Percentiles rank a stretch among this genome's conserved stretches.
Evolutionary conservation across 768 basidiomycete species (phyloP).

Genomic region (Suillus placidus): DNA sequence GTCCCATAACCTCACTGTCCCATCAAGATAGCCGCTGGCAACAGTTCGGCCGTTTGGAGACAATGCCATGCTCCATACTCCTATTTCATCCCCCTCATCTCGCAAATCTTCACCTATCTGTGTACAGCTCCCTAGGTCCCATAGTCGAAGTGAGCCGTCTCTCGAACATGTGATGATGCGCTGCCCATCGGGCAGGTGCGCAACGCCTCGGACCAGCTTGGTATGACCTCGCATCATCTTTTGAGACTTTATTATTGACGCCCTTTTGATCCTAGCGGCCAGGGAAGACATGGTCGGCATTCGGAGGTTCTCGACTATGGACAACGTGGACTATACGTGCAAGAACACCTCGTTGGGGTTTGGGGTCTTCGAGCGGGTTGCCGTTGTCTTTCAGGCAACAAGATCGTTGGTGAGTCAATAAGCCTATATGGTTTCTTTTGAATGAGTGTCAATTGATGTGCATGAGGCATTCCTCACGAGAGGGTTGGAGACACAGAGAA

Average conservation of each 20-base stretch:
- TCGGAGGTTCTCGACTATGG: background rate
- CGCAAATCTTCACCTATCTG: conserved; percentile 8
- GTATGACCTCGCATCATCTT: background rate
- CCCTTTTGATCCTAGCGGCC: background rate
- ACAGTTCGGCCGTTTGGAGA: background rate
- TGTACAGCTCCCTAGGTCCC: conserved; percentile 30
- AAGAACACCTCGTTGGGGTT: background rate
- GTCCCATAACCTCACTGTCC: conserved; percentile 6
- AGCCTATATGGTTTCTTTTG: background rate
- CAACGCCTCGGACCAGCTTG: background rate
- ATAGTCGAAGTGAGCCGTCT: conserved; percentile 17
- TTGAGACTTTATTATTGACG: background rate
- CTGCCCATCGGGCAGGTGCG: background rate
- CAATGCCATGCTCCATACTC: background rate
- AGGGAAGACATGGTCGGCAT: background rate
- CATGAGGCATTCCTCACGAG: background rate
- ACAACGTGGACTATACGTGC: background rate
- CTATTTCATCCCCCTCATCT: conserved; percentile 10
- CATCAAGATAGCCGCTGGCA: background rate
- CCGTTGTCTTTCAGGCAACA: background rate
- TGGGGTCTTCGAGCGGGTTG: background rate
- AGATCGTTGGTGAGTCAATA: background rate
- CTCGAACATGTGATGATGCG: conserved; percentile 15
- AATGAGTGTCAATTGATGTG: background rate
- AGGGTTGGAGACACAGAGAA: background rate